Percentiles rank a stretch among this genome's conserved stretches.
Evolutionary conservation across 257 asterid species (phyloP).

Genomic region (Eustoma russellianum): DNA sequence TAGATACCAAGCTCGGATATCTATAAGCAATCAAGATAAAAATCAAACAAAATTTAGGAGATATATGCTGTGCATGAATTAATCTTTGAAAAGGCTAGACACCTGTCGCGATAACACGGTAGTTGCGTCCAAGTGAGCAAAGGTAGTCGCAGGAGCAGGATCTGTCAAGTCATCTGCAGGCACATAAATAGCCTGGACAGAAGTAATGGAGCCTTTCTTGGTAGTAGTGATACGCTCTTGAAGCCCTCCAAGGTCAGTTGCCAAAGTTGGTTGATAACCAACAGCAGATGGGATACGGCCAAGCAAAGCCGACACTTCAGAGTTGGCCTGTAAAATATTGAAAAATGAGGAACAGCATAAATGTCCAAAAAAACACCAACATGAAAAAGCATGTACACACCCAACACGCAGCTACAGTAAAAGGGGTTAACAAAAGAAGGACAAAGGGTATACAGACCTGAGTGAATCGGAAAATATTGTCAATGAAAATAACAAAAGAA

Average conservation of each 20-base stretch:
- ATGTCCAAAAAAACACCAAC: too few species aligned
- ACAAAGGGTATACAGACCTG: neutral
- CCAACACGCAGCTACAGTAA: neutral
- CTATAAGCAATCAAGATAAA: slow-evolving; percentile 25
- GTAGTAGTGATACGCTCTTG: slow-evolving; percentile 96
- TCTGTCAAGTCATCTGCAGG: slow-evolving; percentile 99
- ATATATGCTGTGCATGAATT: too few species aligned
- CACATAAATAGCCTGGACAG: slow-evolving; percentile 96
- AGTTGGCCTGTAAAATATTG: slow-evolving; percentile 56
- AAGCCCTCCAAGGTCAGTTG: slow-evolving; percentile 98
- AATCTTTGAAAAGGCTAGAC: neutral
- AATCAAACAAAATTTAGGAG: neutral
- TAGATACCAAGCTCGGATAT: slow-evolving; percentile 96
- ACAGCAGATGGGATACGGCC: slow-evolving; percentile 99
- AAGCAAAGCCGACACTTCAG: slow-evolving; percentile 97
- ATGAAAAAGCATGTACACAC: neutral
- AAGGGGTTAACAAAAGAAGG: neutral
- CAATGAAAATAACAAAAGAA: too few species aligned
- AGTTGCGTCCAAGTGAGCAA: slow-evolving; percentile 99
- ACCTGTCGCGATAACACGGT: slow-evolving; percentile 93
- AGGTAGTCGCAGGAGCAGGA: slow-evolving; percentile 98
- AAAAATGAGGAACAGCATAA: neutral
- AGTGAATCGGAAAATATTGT: too few species aligned
- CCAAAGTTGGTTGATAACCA: slow-evolving; percentile 95
- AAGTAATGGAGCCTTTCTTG: slow-evolving; percentile 90